Base-by-base conservation (phyloP, 169 alveolate species). In the Plasmodium fragile region DNA sequence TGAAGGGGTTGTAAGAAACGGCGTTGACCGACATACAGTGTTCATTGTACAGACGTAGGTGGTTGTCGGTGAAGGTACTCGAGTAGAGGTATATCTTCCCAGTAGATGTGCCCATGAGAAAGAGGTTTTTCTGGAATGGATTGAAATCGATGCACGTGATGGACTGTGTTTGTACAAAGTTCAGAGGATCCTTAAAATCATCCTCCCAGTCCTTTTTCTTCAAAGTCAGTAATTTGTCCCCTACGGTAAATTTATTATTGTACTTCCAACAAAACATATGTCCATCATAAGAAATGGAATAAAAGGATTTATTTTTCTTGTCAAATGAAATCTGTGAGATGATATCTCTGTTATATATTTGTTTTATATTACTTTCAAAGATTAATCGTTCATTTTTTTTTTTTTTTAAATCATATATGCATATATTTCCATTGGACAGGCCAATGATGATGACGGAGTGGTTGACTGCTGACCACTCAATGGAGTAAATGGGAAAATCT, bases 201-300 rank as follows among this genome's bases (percentile, higher is more conserved):
- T 90, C 94, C 2, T 49, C 77, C 16, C 80, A 65, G 30, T 79
- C 77, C 72, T 90, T 90, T 79, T 75, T 73, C 72, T 75, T 73
- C 72, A 90, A 36, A 0, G 94, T 90, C 39, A 90, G 75, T 52
- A 90, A 43, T 90, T 90, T 90, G 32, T 90, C 89, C 6, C 94
- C 94, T 0, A 71, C 83, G 8, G 94, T 90, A 90, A 90, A 90
- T 80, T 90, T 90, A 45, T 81, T 79, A 28, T 90, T 90, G 30
- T 90, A 90, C 72, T 90, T 90, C 94, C 94, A 90, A 34, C 53
- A 32, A 13, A 28, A 90, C n/a, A 90, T 80, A 45, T 80, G 3
- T 13, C 94, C 94, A 90, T 90, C 94, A 75, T 90, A 75, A 22
- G 94, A 90, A 18, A 90, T 89, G 39, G 94, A 90, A 80, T 90